Evolutionary conservation across 129 eudicot genomes (phyloP).

Genomic region (Centella asiatica): DNA sequence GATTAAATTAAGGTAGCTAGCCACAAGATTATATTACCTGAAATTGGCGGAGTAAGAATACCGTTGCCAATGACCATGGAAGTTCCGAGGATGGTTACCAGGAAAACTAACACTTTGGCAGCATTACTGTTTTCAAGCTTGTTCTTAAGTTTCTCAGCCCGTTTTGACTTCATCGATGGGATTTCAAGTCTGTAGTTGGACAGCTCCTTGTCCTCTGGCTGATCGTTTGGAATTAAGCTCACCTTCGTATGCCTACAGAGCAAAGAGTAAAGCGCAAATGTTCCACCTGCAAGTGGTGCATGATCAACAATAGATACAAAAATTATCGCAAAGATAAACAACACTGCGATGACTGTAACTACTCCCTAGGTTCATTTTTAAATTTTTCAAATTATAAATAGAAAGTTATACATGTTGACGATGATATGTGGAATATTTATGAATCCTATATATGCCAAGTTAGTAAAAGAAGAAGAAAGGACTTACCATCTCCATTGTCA

Average conservation of each 20-base stretch:
- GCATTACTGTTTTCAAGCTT: constrained; percentile 30
- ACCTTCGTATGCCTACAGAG: constrained; percentile 52
- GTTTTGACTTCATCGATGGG: constrained; percentile 28
- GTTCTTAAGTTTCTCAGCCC: constrained; percentile 33
- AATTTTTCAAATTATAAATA: too few species aligned
- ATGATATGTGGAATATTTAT: too few species aligned
- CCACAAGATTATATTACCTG: constrained; percentile 3
- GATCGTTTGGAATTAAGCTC: constrained; percentile 46
- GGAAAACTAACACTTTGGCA: constrained; percentile 37
- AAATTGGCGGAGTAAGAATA: constrained; percentile 24
- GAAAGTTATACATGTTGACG: too few species aligned
- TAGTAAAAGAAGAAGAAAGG: too few species aligned
- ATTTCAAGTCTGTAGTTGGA: constrained; percentile 32
- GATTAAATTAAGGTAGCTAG: background rate
- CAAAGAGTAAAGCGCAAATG: constrained; percentile 63
- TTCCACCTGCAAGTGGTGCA: constrained; percentile 41
- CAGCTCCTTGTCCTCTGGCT: constrained; percentile 47
- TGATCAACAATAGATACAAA: too few species aligned
- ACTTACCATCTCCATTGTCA: constrained; percentile 59
- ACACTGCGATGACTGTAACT: too few species aligned
- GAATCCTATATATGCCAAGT: too few species aligned
- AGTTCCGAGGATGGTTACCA: constrained; percentile 49
- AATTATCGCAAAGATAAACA: too few species aligned
- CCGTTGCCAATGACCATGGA: constrained; percentile 77
- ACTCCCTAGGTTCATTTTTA: too few species aligned